These are phyloP conservation scores for Coemansia sp. DNA, from an alignment of 192 early-diverging fungal genomes.

Conservation along the genomic window DNA sequence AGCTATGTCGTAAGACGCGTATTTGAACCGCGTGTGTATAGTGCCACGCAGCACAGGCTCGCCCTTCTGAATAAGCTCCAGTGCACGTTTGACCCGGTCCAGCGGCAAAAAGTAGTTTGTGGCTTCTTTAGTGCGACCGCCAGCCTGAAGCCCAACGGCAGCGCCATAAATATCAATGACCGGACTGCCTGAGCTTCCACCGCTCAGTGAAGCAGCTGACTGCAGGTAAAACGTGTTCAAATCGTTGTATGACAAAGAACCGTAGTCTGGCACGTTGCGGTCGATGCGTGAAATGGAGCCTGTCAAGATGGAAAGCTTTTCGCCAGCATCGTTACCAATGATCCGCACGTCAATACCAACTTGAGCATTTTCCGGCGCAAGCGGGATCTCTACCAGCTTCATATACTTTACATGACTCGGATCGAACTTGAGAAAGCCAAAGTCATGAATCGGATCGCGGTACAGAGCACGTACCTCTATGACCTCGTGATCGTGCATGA, in stretches of 20 bases:
- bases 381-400: constrained; percentile 62
- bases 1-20: constrained; percentile 69
- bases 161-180: constrained; percentile 74
- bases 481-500: constrained; percentile 74
- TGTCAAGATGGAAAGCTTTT: constrained; percentile 73
- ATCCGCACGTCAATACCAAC: constrained; percentile 77
- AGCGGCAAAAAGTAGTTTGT: constrained; percentile 76
- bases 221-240: constrained; percentile 83
- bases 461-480: constrained; percentile 70
- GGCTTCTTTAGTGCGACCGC: constrained; percentile 65
- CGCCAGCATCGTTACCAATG: constrained; percentile 78
- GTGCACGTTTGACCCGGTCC: constrained; percentile 67
- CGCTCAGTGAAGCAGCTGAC: constrained; percentile 70
- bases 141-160: constrained; percentile 73
- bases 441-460: constrained; percentile 81
- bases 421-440: constrained; percentile 78
- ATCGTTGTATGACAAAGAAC: constrained; percentile 68
- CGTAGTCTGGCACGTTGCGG: constrained; percentile 69
- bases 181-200: constrained; percentile 75
- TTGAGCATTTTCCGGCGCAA: constrained; percentile 66
- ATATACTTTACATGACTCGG: constrained; percentile 66
- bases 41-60: constrained; percentile 68
- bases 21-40: constrained; percentile 69
- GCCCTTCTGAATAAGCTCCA: constrained; percentile 58
- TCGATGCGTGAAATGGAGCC: constrained; percentile 74